Evolutionary conservation across 345 rosid species (phyloP).

Genomic region (Gossypium mustelinum): DNA sequence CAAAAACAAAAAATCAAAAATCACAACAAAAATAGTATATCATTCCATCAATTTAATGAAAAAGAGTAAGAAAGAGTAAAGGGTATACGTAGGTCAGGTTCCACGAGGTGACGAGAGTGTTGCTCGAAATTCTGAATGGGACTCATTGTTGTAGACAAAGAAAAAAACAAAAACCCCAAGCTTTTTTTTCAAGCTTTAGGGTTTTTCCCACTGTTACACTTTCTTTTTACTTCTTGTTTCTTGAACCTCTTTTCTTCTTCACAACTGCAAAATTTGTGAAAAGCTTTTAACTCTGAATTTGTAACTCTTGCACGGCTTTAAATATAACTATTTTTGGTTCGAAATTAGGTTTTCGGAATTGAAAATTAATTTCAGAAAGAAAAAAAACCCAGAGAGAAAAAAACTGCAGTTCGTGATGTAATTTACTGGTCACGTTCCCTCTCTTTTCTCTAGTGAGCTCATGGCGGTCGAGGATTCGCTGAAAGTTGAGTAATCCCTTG

Average conservation of each 20-base stretch:
- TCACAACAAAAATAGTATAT: not conserved
- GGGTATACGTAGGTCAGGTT: constrained; percentile 64
- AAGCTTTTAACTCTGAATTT: not conserved
- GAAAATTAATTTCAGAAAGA: not conserved
- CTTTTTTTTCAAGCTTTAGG: constrained; percentile 8
- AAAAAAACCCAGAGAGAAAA: not conserved
- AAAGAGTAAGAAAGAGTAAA: constrained; percentile 8
- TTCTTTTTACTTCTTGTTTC: not conserved
- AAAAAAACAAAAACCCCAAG: constrained; percentile 18
- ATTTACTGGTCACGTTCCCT: not conserved
- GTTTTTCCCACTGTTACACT: constrained; percentile 5
- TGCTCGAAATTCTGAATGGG: constrained; percentile 97
- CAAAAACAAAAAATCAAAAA: not conserved
- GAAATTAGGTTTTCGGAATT: not conserved
- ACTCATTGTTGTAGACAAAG: constrained; percentile 47
- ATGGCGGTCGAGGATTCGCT: not conserved
- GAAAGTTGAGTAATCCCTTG: not conserved
- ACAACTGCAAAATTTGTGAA: not conserved
- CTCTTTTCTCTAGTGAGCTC: not conserved
- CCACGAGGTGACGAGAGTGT: constrained; percentile 79
- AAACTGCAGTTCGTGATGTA: not conserved
- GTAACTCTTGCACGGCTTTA: not conserved
- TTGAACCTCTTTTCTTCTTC: not conserved
- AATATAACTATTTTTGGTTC: not conserved
- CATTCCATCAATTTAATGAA: not conserved